These are phyloP conservation scores for Malbranchea cinnamomea DNA, from an alignment of 2,329 filamentous ascomycete species.

Conservation along the genomic window DNA sequence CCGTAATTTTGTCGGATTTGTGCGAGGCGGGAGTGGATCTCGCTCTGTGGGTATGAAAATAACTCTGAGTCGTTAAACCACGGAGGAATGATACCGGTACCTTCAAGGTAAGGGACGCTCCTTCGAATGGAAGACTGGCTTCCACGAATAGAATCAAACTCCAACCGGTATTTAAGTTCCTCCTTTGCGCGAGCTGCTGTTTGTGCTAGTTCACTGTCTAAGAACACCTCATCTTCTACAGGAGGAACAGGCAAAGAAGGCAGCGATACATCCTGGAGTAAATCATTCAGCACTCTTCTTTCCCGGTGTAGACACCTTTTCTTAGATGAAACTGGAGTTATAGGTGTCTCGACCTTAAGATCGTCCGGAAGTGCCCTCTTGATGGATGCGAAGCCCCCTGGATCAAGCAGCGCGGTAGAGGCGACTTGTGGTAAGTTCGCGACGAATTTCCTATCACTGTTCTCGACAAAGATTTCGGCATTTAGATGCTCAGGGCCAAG, in stretches of 20 bases:
- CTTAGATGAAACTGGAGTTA: slow-evolving; percentile 26
- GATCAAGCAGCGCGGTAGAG: too few species aligned
- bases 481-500: too few species aligned
- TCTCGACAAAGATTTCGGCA: too few species aligned
- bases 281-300: not conserved
- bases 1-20: too few species aligned
- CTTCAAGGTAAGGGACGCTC: slow-evolving; percentile 34
- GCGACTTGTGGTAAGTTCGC: too few species aligned
- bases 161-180: slow-evolving; percentile 19
- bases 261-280: not conserved
- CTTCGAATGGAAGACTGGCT: slow-evolving; percentile 34
- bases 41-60: too few species aligned
- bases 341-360: slow-evolving; percentile 32
- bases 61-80: too few species aligned
- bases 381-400: too few species aligned
- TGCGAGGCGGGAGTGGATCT: too few species aligned
- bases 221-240: not conserved
- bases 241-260: not conserved
- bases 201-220: slow-evolving; percentile 19
- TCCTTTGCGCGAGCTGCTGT: slow-evolving; percentile 15
- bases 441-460: too few species aligned
- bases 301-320: slow-evolving; percentile 16
- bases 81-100: slow-evolving; percentile 27
- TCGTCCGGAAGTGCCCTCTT: slow-evolving; percentile 8
- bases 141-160: slow-evolving; percentile 33